Evolutionary conservation across 1,139 yeast species (phyloP).

Genomic region (Candida tetrigidarum): DNA sequence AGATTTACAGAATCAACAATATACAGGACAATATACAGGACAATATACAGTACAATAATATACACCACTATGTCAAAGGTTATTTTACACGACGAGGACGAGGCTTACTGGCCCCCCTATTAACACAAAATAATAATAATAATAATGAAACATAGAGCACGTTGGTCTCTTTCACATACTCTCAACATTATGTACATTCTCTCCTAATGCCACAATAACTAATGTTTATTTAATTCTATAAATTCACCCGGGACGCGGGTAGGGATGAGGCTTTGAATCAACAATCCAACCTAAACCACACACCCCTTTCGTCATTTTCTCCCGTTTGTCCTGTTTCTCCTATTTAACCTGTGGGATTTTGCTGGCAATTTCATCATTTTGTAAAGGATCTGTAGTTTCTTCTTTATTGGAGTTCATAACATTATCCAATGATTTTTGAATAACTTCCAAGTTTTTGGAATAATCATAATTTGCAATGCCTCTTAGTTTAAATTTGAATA

Average conservation of each 20-base stretch:
- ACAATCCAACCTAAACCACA: too few relatives aligned
- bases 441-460: conserved; percentile 9
- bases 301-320: too few relatives aligned
- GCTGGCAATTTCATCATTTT: conserved; percentile 5
- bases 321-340: not conserved
- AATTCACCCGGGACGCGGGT: not conserved
- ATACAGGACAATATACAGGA: not conserved
- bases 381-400: conserved; percentile 4
- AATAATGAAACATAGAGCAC: too few relatives aligned
- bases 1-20: too few relatives aligned
- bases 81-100: too few relatives aligned
- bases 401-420: not conserved
- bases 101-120: too few relatives aligned
- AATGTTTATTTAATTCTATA: not conserved
- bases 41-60: not conserved
- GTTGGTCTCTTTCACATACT: too few relatives aligned
- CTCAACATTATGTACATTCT: too few relatives aligned
- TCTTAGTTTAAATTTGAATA: conserved; percentile 19
- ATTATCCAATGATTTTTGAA: not conserved
- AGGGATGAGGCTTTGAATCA: too few relatives aligned
- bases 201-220: not conserved
- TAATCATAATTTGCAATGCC: conserved; percentile 16
- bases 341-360: not conserved
- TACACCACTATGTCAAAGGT: too few relatives aligned
- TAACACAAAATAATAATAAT: too few relatives aligned